Conservation (phyloP, 768 basidiomycete genomes). For the Russula foetens region DNA sequence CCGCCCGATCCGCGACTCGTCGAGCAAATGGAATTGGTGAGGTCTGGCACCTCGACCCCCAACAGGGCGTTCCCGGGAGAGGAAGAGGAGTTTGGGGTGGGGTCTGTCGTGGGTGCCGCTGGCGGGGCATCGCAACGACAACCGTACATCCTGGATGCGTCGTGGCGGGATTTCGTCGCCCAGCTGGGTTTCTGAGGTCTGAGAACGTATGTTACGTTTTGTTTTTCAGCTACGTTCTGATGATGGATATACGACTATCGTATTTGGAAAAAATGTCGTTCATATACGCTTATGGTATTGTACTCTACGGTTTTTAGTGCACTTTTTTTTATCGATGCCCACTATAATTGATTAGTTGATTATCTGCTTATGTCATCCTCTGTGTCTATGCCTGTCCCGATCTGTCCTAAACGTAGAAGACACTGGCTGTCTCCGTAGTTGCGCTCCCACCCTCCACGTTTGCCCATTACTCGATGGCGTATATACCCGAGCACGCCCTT, state of each 20-base stretch:
- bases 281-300: no score
- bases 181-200: slow-evolving; percentile 47
- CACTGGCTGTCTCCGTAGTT: no score
- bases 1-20: slow-evolving; percentile 21
- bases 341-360: no score
- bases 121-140: background rate
- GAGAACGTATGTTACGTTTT: slow-evolving; percentile 1
- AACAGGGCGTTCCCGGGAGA: slow-evolving; percentile 10
- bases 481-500: slow-evolving; percentile 59
- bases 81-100: slow-evolving; percentile 5
- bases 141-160: slow-evolving; percentile 43
- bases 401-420: no score
- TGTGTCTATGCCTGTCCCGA: no score
- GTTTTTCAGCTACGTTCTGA: background rate
- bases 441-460: no score
- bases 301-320: no score
- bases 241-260: background rate
- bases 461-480: slow-evolving; percentile 38
- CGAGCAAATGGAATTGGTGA: slow-evolving; percentile 14
- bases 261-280: no score
- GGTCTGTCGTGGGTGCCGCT: background rate
- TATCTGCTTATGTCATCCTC: no score
- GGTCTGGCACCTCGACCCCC: slow-evolving; percentile 10
- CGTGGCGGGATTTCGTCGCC: slow-evolving; percentile 62
- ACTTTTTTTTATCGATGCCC: no score